Evolutionary conservation across 306 rosid species (phyloP), one percentile per base, ranked within the genome.

Genomic region (Quercus wislizeni): DNA sequence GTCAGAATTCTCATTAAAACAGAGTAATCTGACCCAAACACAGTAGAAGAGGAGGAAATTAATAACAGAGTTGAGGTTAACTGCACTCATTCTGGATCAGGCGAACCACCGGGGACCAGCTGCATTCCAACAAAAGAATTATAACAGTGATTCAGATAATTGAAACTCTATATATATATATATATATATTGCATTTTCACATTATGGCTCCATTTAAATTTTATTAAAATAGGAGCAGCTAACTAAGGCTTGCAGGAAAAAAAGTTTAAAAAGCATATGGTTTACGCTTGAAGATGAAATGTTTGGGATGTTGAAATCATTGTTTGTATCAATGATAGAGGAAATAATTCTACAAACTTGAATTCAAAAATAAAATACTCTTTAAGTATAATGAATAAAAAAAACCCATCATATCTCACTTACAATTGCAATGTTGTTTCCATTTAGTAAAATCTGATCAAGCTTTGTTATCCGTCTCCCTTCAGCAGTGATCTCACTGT

Each of bases 351-450:
- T 55, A 14, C 21, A 19, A 33, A 27, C 38, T 28, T 28, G 12
- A 20, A 55, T 31, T 30, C 27, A 56, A 56, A 33, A 11, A 3
- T 30, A 7, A 77, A 67, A 79, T 12, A 38, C 71, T 14, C 67
- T 38, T 7, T 38, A n/a, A 61, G 3, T 4, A 71, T 27, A 59
- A 64, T 27, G 5, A 54, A 65, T 52, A 25, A 62, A 14, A 14
- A 77, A 69, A 77, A 80, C 25, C 15, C 74, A 76, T 27, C 23
- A 18, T 17, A 35, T 68, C 64, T 58, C 21, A 90, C 98, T 95
- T 88, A 95, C 99, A 88, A 95, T 93, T n/a, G 99, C 98, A 89
- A 93, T 95, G 86, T 95, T 93, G 96, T 95, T 95, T 78, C 99
- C 98, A 25, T 93, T 93, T 62, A 95, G 96, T 80, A 95, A 86